These are phyloP conservation scores for Rosa lucieae DNA, from an alignment of 306 rosid genomes.

Conservation along the genomic window DNA sequence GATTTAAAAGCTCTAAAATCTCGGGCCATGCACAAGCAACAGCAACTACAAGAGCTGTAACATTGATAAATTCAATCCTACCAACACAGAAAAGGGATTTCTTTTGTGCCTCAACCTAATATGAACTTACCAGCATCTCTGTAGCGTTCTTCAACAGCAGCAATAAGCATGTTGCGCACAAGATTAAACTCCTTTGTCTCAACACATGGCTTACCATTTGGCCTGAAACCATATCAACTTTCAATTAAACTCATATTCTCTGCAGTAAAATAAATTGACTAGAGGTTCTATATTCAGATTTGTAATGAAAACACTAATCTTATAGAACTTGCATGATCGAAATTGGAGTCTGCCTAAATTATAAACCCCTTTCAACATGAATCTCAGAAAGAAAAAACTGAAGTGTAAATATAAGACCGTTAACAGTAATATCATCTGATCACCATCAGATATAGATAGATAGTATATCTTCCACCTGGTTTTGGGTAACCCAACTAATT, in stretches of 20 bases:
- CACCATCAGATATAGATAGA: neutral
- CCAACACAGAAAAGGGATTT: neutral
- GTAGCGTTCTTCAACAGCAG: conserved; percentile 93
- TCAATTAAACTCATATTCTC: conserved; percentile 15
- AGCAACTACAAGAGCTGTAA: neutral
- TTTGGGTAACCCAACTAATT: neutral
- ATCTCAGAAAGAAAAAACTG: neutral
- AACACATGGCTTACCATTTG: conserved; percentile 77
- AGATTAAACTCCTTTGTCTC: conserved; percentile 88
- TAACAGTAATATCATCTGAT: neutral
- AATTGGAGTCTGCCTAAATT: neutral
- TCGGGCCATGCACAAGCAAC: neutral
- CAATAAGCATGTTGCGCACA: conserved; percentile 85
- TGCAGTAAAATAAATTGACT: neutral
- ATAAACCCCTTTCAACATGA: neutral
- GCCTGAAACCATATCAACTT: conserved; percentile 53
- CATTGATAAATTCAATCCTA: neutral
- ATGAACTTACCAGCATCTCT: conserved; percentile 80
- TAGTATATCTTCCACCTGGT: neutral
- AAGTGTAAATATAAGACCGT: neutral
- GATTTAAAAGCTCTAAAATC: neutral
- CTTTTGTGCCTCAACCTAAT: neutral
- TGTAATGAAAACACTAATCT: too few species aligned
- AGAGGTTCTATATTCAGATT: neutral
- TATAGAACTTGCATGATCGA: neutral